phyloP scores from a whole-genome alignment of 805 yeast species.

The Kazachstania psychrophila region DNA sequence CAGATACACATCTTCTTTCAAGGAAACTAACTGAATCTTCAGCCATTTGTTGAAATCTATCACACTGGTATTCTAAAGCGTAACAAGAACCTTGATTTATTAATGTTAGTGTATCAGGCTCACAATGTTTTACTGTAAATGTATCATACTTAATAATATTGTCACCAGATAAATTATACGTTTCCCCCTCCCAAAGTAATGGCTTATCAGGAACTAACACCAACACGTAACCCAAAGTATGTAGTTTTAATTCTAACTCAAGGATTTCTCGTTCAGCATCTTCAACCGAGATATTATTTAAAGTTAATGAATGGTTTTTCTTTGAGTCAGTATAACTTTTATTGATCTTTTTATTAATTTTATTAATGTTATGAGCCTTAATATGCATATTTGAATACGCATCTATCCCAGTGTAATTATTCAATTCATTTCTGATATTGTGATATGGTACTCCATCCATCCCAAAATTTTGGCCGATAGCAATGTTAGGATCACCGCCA shows the following conservation, averaged over 20 bases:
- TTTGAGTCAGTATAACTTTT: neutral
- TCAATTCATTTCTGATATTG: slow-evolving; percentile 11
- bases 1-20: slow-evolving; percentile 61
- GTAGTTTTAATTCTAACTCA: slow-evolving; percentile 22
- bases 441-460: slow-evolving; percentile 23
- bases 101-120: slow-evolving; percentile 15
- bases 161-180: slow-evolving; percentile 41
- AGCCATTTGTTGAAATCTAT: slow-evolving; percentile 47
- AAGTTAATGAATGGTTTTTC: neutral
- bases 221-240: slow-evolving; percentile 50
- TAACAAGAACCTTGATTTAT: slow-evolving; percentile 51
- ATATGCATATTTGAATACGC: neutral
- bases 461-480: slow-evolving; percentile 25
- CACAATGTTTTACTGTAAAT: slow-evolving; percentile 13
- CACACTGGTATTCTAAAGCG: slow-evolving; percentile 47
- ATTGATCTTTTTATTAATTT: neutral
- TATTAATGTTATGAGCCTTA: slow-evolving; percentile 1
- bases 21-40: slow-evolving; percentile 46
- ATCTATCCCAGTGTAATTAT: neutral
- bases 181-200: slow-evolving; percentile 81
- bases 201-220: slow-evolving; percentile 76
- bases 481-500: slow-evolving; percentile 19
- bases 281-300: slow-evolving; percentile 10
- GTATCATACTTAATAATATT: slow-evolving; percentile 11
- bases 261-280: slow-evolving; percentile 25